Evolutionary conservation across 2,329 filamentous ascomycete genomes (phyloP), one percentile per base, ranked within the genome.

Genomic region (Cercospora zeina): DNA sequence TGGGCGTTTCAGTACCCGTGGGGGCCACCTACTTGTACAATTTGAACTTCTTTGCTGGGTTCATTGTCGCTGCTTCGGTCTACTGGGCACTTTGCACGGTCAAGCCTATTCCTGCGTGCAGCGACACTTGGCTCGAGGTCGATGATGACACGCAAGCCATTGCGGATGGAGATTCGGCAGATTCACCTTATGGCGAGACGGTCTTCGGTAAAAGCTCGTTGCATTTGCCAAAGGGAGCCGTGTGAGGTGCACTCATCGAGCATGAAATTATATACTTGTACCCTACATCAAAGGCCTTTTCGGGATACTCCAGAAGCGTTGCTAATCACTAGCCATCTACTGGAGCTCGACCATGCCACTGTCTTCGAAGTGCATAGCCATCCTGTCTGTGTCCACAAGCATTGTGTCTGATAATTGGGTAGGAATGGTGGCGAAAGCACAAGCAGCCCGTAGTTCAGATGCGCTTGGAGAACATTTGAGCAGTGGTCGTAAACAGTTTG

Each of bases 11-110:
- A 11, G 91, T 96, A 0, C 93, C 93, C 0, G 79, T 85, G 5
- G 92, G 89, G 0, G 93, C 93, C 0, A 86, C 83, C 0, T 96
- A 96, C 72, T 86, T 97, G 63, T 97, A 96, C 80, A 90, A 92
- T 67, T 72, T 97, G 69, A 96, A 96, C 76, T 97, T 93, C 80
- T 96, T 97, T 74, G 84, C 84, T 47, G 93, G 93, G 0, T 93
- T 96, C 73, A 80, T 91, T 51, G 83, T 96, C 10, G 84, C 90
- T 0, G 79, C 80, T 0, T 72, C 66, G 0, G 77, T 87, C 7
- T 97, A 97, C 77, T 96, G 85, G 78, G 59, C 74, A 0, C 80
- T 96, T 1, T 92, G 88, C 74, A 83, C 78, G 62, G 34, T 92
- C 27, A 89, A 78, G 65, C 91, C 91, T 0, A 77, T 96, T 0